These are phyloP conservation scores for Heterobasidion annosum DNA, from an alignment of 1,284 basidiomycete genomes.

Conservation along the genomic window DNA sequence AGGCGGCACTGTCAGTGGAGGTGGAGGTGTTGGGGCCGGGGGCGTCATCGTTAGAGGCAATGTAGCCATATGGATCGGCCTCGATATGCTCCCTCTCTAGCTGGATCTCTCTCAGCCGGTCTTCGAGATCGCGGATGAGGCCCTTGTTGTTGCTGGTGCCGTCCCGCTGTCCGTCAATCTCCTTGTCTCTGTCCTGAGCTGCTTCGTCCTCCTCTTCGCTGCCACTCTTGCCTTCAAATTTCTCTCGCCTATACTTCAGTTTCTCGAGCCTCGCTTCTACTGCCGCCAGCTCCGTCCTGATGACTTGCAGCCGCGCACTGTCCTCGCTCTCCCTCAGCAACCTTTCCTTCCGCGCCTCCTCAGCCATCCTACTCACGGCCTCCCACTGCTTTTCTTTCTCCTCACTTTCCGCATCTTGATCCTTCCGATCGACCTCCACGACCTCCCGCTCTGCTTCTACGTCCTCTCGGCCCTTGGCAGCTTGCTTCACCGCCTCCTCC, in stretches of 20 bases:
- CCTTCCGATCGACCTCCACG: constrained; percentile 44
- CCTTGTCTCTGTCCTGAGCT: not conserved
- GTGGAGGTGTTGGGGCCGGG: constrained; percentile 8
- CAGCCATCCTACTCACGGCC: constrained; percentile 26
- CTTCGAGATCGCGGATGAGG: constrained; percentile 30
- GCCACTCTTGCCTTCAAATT: constrained; percentile 34
- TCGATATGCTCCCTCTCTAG: constrained; percentile 30
- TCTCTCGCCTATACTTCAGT: constrained; percentile 47
- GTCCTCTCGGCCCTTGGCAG: constrained; percentile 47
- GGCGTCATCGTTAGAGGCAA: constrained; percentile 4
- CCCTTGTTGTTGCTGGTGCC: constrained; percentile 7
- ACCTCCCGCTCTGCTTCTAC: constrained; percentile 40
- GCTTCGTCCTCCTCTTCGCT: constrained; percentile 19
- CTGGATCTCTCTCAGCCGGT: constrained; percentile 24
- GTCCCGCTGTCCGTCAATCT: not conserved
- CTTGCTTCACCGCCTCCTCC: constrained; percentile 68
- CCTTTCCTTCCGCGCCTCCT: constrained; percentile 18
- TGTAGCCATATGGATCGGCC: constrained; percentile 22
- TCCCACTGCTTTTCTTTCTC: constrained; percentile 40
- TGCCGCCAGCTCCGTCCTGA: constrained; percentile 26
- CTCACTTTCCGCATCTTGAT: constrained; percentile 29
- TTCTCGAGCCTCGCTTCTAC: constrained; percentile 38
- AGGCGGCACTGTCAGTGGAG: constrained; percentile 4
- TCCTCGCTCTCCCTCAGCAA: constrained; percentile 29
- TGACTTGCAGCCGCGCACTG: constrained; percentile 35